Percentiles rank a stretch among this genome's conserved stretches.
Evolutionary conservation across 805 yeast genomes (phyloP).

Genomic region (Candida chilensis): DNA sequence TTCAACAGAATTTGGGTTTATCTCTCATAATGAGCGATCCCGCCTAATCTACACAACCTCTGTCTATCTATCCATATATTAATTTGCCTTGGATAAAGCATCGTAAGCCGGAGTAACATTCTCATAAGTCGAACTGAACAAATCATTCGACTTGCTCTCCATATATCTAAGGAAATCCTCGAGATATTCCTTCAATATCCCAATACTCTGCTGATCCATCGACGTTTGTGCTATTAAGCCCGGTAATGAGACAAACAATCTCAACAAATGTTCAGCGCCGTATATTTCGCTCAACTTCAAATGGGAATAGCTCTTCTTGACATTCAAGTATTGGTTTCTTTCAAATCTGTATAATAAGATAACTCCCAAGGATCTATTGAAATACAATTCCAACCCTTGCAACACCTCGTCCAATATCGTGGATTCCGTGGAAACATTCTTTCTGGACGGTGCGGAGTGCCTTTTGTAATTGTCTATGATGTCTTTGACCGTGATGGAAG

Average conservation of each 20-base stretch:
- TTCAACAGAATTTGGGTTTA: no score
- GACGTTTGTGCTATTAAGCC: slow-evolving; percentile 71
- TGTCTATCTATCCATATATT: background rate
- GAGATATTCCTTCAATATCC: slow-evolving; percentile 42
- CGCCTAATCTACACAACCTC: background rate
- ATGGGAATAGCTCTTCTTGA: slow-evolving; percentile 20
- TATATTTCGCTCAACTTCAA: slow-evolving; percentile 39
- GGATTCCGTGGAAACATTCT: slow-evolving; percentile 15
- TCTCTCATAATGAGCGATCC: no score
- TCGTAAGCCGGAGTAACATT: slow-evolving; percentile 43
- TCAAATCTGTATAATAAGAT: slow-evolving; percentile 69
- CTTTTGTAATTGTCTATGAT: slow-evolving; percentile 46
- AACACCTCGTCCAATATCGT: slow-evolving; percentile 61
- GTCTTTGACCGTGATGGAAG: slow-evolving; percentile 38
- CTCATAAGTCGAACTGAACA: slow-evolving; percentile 34
- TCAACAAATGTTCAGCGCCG: slow-evolving; percentile 74
- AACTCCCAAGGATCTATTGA: slow-evolving; percentile 64
- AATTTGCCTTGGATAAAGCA: slow-evolving; percentile 11
- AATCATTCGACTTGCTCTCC: slow-evolving; percentile 25
- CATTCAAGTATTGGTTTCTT: slow-evolving; percentile 58
- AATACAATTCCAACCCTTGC: slow-evolving; percentile 61
- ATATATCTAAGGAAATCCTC: slow-evolving; percentile 47
- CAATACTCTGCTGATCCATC: slow-evolving; percentile 71
- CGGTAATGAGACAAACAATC: slow-evolving; percentile 74
- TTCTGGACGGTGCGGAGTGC: slow-evolving; percentile 8